Conservation (phyloP, 2,329 filamentous ascomycete genomes). For the Allantophomopsis cytisporea region DNA sequence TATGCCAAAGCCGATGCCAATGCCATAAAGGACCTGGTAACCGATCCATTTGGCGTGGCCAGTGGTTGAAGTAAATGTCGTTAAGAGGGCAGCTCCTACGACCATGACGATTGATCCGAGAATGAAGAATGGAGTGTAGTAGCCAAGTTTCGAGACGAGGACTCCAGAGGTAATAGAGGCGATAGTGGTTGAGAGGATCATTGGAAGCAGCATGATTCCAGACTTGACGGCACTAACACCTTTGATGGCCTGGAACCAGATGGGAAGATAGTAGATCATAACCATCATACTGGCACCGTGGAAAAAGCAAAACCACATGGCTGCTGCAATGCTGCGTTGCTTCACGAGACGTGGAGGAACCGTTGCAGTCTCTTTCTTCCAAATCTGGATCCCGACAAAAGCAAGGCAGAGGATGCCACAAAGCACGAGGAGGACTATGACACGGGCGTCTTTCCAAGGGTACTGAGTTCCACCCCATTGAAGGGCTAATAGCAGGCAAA, state of each 20-base stretch:
- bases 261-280: slow-evolving; percentile 25
- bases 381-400: slow-evolving; percentile 19
- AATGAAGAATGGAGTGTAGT: slow-evolving; percentile 11
- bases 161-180: slow-evolving; percentile 16
- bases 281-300: slow-evolving; percentile 16
- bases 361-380: slow-evolving; percentile 22
- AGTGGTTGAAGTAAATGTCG: slow-evolving; percentile 19
- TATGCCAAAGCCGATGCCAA: slow-evolving; percentile 6
- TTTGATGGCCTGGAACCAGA: slow-evolving; percentile 32
- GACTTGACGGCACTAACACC: slow-evolving; percentile 23
- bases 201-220: slow-evolving; percentile 20
- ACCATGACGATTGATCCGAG: slow-evolving; percentile 6
- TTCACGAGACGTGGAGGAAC: slow-evolving; percentile 23
- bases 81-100: slow-evolving; percentile 22
- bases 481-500: slow-evolving; percentile 18
- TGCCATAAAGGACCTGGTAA: slow-evolving; percentile 5
- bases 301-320: slow-evolving; percentile 17
- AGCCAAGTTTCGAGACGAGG: slow-evolving; percentile 14
- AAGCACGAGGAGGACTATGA: slow-evolving; percentile 22
- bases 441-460: slow-evolving; percentile 17
- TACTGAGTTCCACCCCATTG: slow-evolving; percentile 20
- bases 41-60: slow-evolving; percentile 8
- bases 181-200: slow-evolving; percentile 18
- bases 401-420: slow-evolving; percentile 13
- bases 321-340: slow-evolving; percentile 20